Percentiles rank a stretch among this genome's conserved stretches.
phyloP scores from a whole-genome alignment of 2,329 filamentous ascomycete species.

The Aspergillus neotritici region DNA sequence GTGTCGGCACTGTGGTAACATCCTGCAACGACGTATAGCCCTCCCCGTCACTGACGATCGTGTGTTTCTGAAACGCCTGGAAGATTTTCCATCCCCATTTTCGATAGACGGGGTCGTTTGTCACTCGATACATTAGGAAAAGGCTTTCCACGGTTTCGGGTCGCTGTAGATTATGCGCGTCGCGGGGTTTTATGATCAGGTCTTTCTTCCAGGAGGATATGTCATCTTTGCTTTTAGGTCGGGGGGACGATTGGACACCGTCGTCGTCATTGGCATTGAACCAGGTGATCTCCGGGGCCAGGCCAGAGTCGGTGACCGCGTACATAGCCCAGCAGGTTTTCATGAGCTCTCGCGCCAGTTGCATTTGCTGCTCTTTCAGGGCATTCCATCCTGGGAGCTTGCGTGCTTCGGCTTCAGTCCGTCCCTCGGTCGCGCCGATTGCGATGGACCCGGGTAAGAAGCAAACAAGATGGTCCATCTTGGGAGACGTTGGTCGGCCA shows the following conservation, averaged over 20 bases:
- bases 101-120: slow-evolving; percentile 75
- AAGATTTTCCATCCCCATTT: slow-evolving; percentile 99
- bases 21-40: slow-evolving; percentile 75
- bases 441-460: slow-evolving; percentile 94
- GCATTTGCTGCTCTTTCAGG: slow-evolving; percentile 75
- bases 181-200: slow-evolving; percentile 67
- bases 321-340: slow-evolving; percentile 98
- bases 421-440: slow-evolving; percentile 70
- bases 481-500: slow-evolving; percentile 60
- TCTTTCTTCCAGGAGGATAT: slow-evolving; percentile 63
- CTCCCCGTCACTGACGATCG: slow-evolving; percentile 58
- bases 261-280: slow-evolving; percentile 69
- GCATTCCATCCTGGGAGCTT: slow-evolving; percentile 64
- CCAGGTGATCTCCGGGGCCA: slow-evolving; percentile 85
- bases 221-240: slow-evolving; percentile 8
- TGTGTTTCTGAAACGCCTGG: slow-evolving; percentile 76
- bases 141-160: slow-evolving; percentile 89
- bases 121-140: slow-evolving; percentile 97
- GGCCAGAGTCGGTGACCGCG: slow-evolving; percentile 74
- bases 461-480: slow-evolving; percentile 95
- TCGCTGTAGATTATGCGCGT: slow-evolving; percentile 83
- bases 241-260: slow-evolving; percentile 28
- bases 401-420: slow-evolving; percentile 65
- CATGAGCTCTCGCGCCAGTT: slow-evolving; percentile 77
- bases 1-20: slow-evolving; percentile 64